Conservation (phyloP, 1,284 basidiomycete species). For the Sanghuangporus weigelae region DNA sequence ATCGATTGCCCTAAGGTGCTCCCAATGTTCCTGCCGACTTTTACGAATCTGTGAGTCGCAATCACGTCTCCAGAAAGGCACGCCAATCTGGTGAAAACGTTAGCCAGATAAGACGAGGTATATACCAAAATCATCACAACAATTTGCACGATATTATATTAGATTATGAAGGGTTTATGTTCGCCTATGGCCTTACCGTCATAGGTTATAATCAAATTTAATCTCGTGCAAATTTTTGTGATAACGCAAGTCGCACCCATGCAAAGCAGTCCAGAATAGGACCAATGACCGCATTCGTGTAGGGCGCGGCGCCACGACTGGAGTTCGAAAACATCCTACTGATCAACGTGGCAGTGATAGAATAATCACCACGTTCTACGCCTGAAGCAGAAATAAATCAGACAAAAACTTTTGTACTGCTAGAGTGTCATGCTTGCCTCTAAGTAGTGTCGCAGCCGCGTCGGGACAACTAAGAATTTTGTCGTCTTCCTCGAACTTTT, state of each 20-base stretch:
- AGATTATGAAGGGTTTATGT: no score
- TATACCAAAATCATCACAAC: no score
- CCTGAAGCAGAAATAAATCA: constrained; percentile 47
- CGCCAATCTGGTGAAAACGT: constrained; percentile 5
- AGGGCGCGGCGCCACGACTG: constrained; percentile 64
- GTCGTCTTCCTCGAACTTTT: constrained; percentile 80
- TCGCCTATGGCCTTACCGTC: no score
- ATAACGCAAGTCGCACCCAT: constrained; percentile 16
- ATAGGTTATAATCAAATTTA: no score
- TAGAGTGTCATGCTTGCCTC: constrained; percentile 38
- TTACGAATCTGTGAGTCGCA: constrained; percentile 9
- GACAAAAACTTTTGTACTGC: background rate
- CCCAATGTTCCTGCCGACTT: constrained; percentile 3
- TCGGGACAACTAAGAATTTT: constrained; percentile 60
- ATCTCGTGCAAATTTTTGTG: no score
- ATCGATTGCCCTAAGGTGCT: constrained; percentile 1
- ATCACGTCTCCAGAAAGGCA: constrained; percentile 15
- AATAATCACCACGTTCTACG: constrained; percentile 65
- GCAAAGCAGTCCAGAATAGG: constrained; percentile 37
- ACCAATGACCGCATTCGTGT: constrained; percentile 58
- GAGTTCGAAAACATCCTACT: constrained; percentile 65
- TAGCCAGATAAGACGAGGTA: background rate
- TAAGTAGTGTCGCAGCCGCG: constrained; percentile 59
- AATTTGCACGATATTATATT: no score
- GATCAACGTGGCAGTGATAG: constrained; percentile 73